These are phyloP conservation scores for Lantana camara DNA, from an alignment of 257 asterid species.

Conservation along the genomic window DNA sequence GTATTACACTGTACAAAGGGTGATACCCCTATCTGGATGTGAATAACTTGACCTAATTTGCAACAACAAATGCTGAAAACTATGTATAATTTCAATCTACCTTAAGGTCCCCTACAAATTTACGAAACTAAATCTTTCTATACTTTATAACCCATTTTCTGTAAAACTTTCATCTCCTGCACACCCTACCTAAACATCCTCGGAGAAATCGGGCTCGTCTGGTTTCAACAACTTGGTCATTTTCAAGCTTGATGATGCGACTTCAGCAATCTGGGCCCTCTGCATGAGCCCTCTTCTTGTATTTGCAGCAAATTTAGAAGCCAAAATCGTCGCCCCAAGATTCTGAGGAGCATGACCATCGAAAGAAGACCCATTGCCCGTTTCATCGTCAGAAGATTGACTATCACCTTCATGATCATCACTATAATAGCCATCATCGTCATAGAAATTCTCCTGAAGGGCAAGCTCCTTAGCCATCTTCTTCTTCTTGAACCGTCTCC, in stretches of 20 bases:
- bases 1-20: slow-evolving; percentile 19
- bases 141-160: too few relatives aligned
- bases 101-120: slow-evolving; percentile 29
- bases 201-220: slow-evolving; percentile 80
- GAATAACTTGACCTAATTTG: background rate
- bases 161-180: background rate
- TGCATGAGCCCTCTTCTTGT: slow-evolving; percentile 59
- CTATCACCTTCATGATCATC: slow-evolving; percentile 9
- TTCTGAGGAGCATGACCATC: slow-evolving; percentile 46
- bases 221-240: slow-evolving; percentile 88
- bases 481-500: slow-evolving; percentile 75
- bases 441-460: slow-evolving; percentile 45
- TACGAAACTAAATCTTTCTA: slow-evolving; percentile 26
- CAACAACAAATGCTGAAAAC: background rate
- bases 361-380: slow-evolving; percentile 11
- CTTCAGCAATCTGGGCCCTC: slow-evolving; percentile 43
- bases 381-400: slow-evolving; percentile 19
- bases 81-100: slow-evolving; percentile 22
- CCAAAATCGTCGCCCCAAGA: slow-evolving; percentile 71
- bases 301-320: slow-evolving; percentile 74
- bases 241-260: slow-evolving; percentile 69
- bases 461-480: slow-evolving; percentile 63
- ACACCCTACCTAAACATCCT: slow-evolving; percentile 41
- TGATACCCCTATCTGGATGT: slow-evolving; percentile 23
- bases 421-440: background rate